Evolutionary conservation across 352 stramenopile genomes (phyloP).

Genomic region (Thraustochytrium striatum): DNA sequence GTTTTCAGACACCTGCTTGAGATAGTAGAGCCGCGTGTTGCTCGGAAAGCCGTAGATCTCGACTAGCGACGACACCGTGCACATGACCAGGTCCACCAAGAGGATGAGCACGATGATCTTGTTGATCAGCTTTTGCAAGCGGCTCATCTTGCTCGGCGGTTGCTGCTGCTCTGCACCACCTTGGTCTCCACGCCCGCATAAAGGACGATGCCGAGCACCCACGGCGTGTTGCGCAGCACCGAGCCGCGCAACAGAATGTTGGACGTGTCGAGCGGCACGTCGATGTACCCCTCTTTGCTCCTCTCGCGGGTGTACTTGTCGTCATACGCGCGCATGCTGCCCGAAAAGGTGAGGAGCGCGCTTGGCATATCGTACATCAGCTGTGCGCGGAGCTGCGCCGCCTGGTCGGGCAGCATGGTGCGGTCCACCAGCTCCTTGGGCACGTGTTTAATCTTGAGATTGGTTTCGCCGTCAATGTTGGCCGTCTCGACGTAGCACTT

Average conservation of each 20-base stretch:
- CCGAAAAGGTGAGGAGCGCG: slow-evolving; percentile 45
- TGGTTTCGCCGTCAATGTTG: slow-evolving; percentile 82
- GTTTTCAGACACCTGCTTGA: slow-evolving; percentile 34
- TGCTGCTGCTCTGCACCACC: slow-evolving; percentile 69
- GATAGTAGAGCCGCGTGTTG: slow-evolving; percentile 42
- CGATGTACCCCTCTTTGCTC: slow-evolving; percentile 63
- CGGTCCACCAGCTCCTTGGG: slow-evolving; percentile 18
- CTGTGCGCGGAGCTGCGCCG: neutral
- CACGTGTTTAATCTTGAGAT: slow-evolving; percentile 69
- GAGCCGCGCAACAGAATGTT: slow-evolving; percentile 81
- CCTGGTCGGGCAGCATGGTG: neutral
- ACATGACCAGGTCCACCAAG: slow-evolving; percentile 47
- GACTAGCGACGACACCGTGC: slow-evolving; percentile 48
- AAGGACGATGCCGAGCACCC: slow-evolving; percentile 79
- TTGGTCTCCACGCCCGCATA: slow-evolving; percentile 90
- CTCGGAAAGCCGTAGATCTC: slow-evolving; percentile 42
- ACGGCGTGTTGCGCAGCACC: slow-evolving; percentile 85
- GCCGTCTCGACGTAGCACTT: slow-evolving; percentile 78
- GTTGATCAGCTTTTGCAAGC: slow-evolving; percentile 59
- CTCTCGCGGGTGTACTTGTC: slow-evolving; percentile 68
- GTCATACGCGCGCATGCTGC: slow-evolving; percentile 78
- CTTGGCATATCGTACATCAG: slow-evolving; percentile 62
- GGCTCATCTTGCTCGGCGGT: slow-evolving; percentile 68
- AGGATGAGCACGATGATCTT: slow-evolving; percentile 50
- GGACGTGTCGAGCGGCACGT: slow-evolving; percentile 64